Conservation (phyloP, 495 filamentous ascomycete species). For the Durotheca rogersii region DNA sequence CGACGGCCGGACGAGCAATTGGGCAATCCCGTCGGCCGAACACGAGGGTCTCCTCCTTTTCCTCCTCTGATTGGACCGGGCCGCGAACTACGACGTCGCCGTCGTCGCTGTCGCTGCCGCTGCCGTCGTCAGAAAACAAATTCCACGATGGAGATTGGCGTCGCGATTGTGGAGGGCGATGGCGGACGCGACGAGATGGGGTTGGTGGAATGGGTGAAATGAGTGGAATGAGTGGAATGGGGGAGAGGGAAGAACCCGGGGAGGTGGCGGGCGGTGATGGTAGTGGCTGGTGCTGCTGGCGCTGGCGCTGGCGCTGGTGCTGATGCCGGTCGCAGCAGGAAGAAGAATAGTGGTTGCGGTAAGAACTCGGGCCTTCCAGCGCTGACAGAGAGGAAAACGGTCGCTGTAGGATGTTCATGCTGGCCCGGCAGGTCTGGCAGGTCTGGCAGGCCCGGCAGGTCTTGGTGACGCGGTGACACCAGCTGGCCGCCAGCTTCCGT, state of each 20-base stretch:
- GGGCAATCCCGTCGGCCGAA: constrained; percentile 16
- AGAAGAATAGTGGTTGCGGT: not conserved
- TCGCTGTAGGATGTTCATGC: constrained; percentile 24
- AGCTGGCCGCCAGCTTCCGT: constrained; percentile 16
- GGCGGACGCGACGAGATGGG: constrained; percentile 14
- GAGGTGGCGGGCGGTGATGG: not conserved
- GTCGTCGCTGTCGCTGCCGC: no score
- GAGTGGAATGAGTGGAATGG: not conserved
- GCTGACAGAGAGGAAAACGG: constrained; percentile 17
- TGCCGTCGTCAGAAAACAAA: constrained; percentile 1
- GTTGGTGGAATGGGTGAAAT: constrained; percentile 10
- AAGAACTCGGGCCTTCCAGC: constrained; percentile 14
- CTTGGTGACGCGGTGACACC: constrained; percentile 4
- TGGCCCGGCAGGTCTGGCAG: no score
- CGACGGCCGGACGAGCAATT: constrained; percentile 38
- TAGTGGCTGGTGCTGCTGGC: not conserved
- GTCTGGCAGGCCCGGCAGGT: no score
- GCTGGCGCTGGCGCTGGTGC: constrained; percentile 5
- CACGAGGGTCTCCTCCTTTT: constrained; percentile 18
- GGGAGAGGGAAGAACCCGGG: not conserved
- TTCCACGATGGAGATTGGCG: constrained; percentile 16
- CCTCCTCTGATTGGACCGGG: constrained; percentile 18
- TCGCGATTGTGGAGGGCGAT: constrained; percentile 21
- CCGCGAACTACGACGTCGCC: not conserved
- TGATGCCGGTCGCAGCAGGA: not conserved